Conservation (phyloP, 1,284 basidiomycete genomes). For the Melampsora larici-populina region DNA sequence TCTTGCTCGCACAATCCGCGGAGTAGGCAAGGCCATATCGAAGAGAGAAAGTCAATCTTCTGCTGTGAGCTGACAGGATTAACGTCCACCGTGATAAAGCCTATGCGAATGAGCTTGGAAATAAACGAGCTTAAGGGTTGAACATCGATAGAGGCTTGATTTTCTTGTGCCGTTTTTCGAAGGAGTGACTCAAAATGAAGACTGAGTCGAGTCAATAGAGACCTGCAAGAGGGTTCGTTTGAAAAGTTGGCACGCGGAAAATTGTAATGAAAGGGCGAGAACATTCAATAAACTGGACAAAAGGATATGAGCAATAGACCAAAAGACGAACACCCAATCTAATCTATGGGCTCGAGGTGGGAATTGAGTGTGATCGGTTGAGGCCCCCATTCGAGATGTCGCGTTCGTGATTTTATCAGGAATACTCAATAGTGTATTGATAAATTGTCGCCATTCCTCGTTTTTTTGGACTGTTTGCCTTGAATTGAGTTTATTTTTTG, state of each 20-base stretch:
- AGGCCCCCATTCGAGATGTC: not conserved
- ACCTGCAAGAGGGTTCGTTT: not conserved
- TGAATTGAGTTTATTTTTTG: not conserved
- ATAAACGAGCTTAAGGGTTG: not conserved
- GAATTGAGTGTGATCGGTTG: not conserved
- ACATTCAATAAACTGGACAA: constrained; percentile 3
- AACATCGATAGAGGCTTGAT: not conserved
- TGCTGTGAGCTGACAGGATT: not conserved
- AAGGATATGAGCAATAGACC: not conserved
- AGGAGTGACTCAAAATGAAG: constrained; percentile 1
- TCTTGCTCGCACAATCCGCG: not conserved
- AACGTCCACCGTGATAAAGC: constrained; percentile 18
- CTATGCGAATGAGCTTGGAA: constrained; percentile 22
- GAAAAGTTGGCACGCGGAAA: not conserved
- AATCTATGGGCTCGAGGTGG: not conserved
- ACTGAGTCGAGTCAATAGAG: constrained; percentile 1
- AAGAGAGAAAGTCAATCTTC: constrained; percentile 12
- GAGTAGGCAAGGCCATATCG: constrained; percentile 20
- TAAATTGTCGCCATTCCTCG: not conserved
- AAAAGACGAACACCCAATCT: not conserved
- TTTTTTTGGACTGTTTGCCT: not conserved
- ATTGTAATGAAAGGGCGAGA: not conserved
- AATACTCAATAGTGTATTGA: constrained; percentile 1
- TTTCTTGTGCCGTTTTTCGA: not conserved
- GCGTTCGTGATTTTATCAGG: constrained; percentile 4